A percentile compares a stretch with the other conserved stretches of the same genome.
phyloP scores from a whole-genome alignment of 1,139 yeast species.

The Hansenula sp. region DNA sequence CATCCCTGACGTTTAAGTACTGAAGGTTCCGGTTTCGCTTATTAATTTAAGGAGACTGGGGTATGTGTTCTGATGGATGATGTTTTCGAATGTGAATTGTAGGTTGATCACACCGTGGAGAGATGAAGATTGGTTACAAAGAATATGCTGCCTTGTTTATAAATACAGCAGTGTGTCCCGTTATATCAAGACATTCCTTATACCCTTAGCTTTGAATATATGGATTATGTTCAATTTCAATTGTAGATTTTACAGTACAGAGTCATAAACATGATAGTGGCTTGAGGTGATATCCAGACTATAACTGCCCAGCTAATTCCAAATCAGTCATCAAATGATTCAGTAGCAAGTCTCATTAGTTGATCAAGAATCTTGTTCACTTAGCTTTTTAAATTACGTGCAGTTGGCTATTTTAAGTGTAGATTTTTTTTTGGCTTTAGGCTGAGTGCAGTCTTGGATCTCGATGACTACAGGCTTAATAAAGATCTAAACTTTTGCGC shows the following conservation, averaged over 20 bases:
- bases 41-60: slow-evolving; percentile 12
- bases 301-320: too few species aligned
- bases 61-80: slow-evolving; percentile 2
- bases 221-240: too few species aligned
- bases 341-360: too few species aligned
- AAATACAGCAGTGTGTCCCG: slow-evolving; percentile 50
- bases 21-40: slow-evolving; percentile 3
- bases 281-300: background rate
- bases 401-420: background rate
- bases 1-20: slow-evolving; percentile 1
- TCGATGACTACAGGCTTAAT: too few species aligned
- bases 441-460: background rate
- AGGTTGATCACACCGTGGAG: slow-evolving; percentile 29
- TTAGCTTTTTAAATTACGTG: too few species aligned
- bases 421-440: background rate
- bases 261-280: too few species aligned
- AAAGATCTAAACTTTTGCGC: too few species aligned
- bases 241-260: too few species aligned
- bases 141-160: slow-evolving; percentile 35
- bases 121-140: slow-evolving; percentile 46
- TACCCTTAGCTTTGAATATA: background rate
- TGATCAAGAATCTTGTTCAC: too few species aligned
- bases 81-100: slow-evolving; percentile 5
- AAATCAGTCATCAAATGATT: too few species aligned
- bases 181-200: slow-evolving; percentile 46